Evolutionary conservation across 306 rosid genomes (phyloP).

Genomic region (Phaseolus lunatus): DNA sequence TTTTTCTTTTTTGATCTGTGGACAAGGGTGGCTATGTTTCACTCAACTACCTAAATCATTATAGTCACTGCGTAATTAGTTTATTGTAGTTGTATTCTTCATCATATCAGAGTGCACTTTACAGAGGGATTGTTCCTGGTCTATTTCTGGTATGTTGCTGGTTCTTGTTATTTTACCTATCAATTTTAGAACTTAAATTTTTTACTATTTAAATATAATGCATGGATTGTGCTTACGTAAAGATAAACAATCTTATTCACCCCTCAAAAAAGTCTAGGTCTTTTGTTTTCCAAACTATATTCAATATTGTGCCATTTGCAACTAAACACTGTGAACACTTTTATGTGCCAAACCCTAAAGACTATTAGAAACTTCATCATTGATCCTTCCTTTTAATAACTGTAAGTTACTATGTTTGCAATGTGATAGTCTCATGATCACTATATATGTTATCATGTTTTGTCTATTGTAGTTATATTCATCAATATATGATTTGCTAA

Average conservation of each 20-base stretch:
- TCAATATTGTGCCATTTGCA: background rate
- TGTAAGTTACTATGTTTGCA: slow-evolving; percentile 1
- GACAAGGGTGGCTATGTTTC: background rate
- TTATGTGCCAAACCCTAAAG: slow-evolving; percentile 10
- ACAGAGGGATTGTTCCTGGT: slow-evolving; percentile 86
- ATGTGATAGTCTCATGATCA: slow-evolving; percentile 24
- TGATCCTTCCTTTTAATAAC: slow-evolving; percentile 12
- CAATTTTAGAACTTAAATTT: slow-evolving; percentile 26
- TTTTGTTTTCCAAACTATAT: slow-evolving; percentile 16
- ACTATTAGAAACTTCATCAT: slow-evolving; percentile 21
- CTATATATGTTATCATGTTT: background rate
- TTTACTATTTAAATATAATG: background rate
- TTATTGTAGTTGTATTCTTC: slow-evolving; percentile 33
- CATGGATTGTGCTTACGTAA: slow-evolving; percentile 25
- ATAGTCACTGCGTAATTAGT: slow-evolving; percentile 8
- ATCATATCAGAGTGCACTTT: slow-evolving; percentile 62
- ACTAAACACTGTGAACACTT: slow-evolving; percentile 15
- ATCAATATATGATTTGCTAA: slow-evolving; percentile 35
- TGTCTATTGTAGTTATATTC: slow-evolving; percentile 18
- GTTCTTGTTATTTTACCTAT: slow-evolving; percentile 38
- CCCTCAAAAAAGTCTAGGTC: background rate
- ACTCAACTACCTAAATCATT: slow-evolving; percentile 18
- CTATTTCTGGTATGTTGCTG: slow-evolving; percentile 80
- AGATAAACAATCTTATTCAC: slow-evolving; percentile 1
- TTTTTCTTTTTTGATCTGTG: background rate